Base-by-base conservation (phyloP, 2,329 filamentous ascomycete species). In the Penicillium sp. region DNA sequence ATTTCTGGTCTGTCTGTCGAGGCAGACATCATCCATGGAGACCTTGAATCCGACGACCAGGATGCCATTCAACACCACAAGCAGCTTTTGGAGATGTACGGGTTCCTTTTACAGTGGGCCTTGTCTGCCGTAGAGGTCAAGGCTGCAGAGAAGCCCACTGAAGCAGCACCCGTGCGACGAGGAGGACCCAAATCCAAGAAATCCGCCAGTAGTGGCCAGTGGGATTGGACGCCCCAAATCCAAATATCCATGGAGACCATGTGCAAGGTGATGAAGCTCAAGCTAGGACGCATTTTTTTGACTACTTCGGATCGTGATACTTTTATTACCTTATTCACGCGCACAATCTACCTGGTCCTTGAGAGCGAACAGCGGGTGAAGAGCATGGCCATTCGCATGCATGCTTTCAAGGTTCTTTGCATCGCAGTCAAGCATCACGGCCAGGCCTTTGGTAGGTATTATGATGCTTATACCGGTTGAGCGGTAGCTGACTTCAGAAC, bases 371-470 rank as follows among this genome's bases (percentile, higher is more conserved):
- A 92, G 69, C 85, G 94, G 58, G 88, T 92, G 61, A 99, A 97
- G 79, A 89, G 83, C 66, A 94, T 87, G 27, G 80, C 88, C 5
- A 93, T 97, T 58, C 86, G 92, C 46, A 97, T 97, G 90, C 92
- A 97, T 75, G 90, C 89, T 54, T 99, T 97, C 81, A 96, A 96
- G 73, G 91, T 97, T 21, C 79, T 99, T 8, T 99, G 94, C 69
- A 90, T 97, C 64, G 92, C 95, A 35, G 86, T 99, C 57, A 99
- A 99, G 77, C 92, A 97, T 69, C 94, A 99, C 70, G 94, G 94
- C 2, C 94, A 99, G 73, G 94, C 89, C 63, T 97, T 96, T 71
- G 92, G 91, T 93, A 80, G 60, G 63, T 29, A 38, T 9, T 13
- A 34, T 16, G n/a, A 38, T 32, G 32, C 23, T 7, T 21, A 18